These are phyloP conservation scores for Colletotrichum endophyticum DNA, from an alignment of 2,329 filamentous ascomycete genomes.

Conservation along the genomic window DNA sequence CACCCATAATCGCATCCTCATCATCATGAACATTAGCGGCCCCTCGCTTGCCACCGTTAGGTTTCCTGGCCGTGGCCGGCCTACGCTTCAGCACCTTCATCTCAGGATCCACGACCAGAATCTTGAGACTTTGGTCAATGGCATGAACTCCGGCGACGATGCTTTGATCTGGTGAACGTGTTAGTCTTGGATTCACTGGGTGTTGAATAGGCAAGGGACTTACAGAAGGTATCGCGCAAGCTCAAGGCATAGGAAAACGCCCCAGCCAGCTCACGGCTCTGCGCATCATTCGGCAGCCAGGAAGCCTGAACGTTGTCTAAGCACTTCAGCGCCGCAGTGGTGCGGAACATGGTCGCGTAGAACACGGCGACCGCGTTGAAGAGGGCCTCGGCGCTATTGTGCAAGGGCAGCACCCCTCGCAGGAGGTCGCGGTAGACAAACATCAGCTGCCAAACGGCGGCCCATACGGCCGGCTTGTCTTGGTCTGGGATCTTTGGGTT, in stretches of 20 bases:
- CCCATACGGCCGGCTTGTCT: slow-evolving; percentile 50
- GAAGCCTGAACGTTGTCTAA: neutral
- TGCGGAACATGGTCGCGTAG: slow-evolving; percentile 25
- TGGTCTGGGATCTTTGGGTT: slow-evolving; percentile 22
- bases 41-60: neutral
- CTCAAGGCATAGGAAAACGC: slow-evolving; percentile 5
- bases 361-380: slow-evolving; percentile 25
- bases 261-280: neutral
- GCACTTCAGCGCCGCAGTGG: slow-evolving; percentile 16
- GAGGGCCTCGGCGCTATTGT: neutral
- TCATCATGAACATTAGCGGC: neutral
- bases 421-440: slow-evolving; percentile 51
- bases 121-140: slow-evolving; percentile 5
- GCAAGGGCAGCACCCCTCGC: neutral
- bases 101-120: slow-evolving; percentile 17
- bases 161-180: neutral
- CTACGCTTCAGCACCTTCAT: neutral
- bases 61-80: neutral
- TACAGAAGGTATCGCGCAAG: slow-evolving; percentile 39
- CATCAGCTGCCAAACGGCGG: slow-evolving; percentile 53
- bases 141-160: neutral
- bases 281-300: neutral
- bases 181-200: neutral
- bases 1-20: neutral
- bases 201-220: slow-evolving; percentile 4